phyloP scores from a whole-genome alignment of 352 stramenopile species.

The Phytophthora europaea region DNA sequence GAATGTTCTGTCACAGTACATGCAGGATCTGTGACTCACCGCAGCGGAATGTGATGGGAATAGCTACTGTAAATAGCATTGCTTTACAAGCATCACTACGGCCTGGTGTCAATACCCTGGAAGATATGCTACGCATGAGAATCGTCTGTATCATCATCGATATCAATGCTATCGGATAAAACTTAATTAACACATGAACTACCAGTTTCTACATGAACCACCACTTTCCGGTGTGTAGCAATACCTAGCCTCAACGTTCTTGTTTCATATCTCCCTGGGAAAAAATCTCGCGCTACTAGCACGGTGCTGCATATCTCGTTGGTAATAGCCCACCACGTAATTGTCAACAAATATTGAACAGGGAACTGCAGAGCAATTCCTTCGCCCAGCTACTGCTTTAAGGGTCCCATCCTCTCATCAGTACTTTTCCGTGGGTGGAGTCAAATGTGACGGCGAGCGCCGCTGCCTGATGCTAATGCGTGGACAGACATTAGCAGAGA shows the following conservation, averaged over 20 bases:
- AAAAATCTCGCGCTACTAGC: too few species aligned
- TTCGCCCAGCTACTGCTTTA: not conserved
- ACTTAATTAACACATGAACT: too few species aligned
- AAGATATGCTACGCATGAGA: not conserved
- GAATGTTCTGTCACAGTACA: not conserved
- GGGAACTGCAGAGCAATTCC: not conserved
- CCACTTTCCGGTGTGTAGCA: not conserved
- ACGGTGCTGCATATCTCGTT: too few species aligned
- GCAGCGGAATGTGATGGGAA: not conserved
- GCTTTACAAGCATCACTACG: not conserved
- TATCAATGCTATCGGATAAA: not conserved
- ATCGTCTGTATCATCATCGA: not conserved
- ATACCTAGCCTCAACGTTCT: not conserved
- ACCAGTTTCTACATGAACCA: too few species aligned
- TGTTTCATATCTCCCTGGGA: not conserved
- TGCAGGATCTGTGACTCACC: not conserved
- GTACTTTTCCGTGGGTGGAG: not conserved
- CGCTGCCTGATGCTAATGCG: not conserved
- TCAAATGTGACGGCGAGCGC: slow-evolving; percentile 1
- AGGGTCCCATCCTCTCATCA: not conserved
- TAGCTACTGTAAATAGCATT: not conserved
- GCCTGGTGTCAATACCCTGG: not conserved
- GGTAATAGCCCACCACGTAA: not conserved
- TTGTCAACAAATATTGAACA: not conserved
- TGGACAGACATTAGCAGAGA: not conserved